phyloP scores from a whole-genome alignment of 2,329 filamentous ascomycete genomes.

The Colletotrichum australisinense region DNA sequence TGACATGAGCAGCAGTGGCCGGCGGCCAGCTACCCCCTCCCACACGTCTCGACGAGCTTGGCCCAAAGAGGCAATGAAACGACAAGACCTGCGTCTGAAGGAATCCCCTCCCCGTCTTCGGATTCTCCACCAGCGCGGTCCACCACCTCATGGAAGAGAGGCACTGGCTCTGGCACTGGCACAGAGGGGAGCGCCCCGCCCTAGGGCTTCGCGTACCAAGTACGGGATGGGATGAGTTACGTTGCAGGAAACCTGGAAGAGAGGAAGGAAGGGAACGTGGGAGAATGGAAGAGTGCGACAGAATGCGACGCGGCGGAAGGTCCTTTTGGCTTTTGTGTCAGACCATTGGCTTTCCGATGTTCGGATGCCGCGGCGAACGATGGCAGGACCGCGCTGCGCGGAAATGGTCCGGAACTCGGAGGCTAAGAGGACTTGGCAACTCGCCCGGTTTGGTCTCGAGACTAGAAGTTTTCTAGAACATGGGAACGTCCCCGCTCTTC shows the following conservation, averaged over 20 bases:
- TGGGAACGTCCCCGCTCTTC: not conserved
- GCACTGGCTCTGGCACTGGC: too few relatives aligned
- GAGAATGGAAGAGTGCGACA: not conserved
- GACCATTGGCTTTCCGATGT: conserved; percentile 27
- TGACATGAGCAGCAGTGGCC: conserved; percentile 28
- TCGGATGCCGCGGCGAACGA: conserved; percentile 22
- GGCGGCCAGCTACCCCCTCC: conserved; percentile 25
- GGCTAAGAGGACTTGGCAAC: not conserved
- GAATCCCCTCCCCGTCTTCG: not conserved
- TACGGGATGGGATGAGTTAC: not conserved
- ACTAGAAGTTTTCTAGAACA: conserved; percentile 34
- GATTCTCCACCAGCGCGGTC: conserved; percentile 8
- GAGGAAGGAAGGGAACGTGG: not conserved
- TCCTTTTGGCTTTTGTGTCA: conserved; percentile 26
- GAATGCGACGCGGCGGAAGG: conserved; percentile 1
- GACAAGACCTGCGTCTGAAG: conserved; percentile 23
- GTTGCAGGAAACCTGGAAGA: not conserved
- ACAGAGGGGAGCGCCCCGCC: conserved; percentile 11
- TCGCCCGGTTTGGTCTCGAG: not conserved
- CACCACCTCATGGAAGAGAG: not conserved
- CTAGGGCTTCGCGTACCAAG: conserved; percentile 24
- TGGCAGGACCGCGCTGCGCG: conserved; percentile 4
- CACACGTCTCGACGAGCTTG: conserved; percentile 8
- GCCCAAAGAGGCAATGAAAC: conserved; percentile 32
- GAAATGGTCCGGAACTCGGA: conserved; percentile 20